A percentile compares a stretch with the other conserved stretches of the same genome.
phyloP scores from a whole-genome alignment of 2,329 filamentous ascomycete species.

The Bipolaris sorokiniana region DNA sequence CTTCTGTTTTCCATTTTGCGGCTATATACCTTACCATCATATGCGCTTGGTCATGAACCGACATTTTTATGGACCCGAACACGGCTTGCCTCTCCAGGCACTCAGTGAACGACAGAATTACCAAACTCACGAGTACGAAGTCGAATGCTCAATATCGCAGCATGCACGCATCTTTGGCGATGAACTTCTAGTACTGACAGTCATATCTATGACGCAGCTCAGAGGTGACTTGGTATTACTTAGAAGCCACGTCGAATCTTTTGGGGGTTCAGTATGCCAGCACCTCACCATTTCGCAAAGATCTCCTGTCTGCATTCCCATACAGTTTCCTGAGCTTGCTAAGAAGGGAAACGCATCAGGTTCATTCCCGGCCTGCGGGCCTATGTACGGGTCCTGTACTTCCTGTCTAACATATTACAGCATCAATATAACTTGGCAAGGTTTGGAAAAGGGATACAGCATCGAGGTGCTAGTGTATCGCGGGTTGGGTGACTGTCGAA shows the following conservation, averaged over 20 bases:
- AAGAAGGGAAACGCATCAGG: slow-evolving; percentile 11
- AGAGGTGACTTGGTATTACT: slow-evolving; percentile 16
- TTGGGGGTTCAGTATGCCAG: slow-evolving; percentile 12
- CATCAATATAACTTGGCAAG: slow-evolving; percentile 23
- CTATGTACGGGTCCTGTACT: slow-evolving; percentile 24
- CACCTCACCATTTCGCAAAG: slow-evolving; percentile 13
- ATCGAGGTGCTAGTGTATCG: slow-evolving; percentile 20
- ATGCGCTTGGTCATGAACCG: slow-evolving; percentile 30
- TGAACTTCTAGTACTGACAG: slow-evolving; percentile 23
- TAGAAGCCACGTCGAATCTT: slow-evolving; percentile 13
- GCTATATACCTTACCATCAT: slow-evolving; percentile 17
- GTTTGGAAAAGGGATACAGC: slow-evolving; percentile 17
- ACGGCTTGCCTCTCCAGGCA: slow-evolving; percentile 19
- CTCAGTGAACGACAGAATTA: slow-evolving; percentile 6
- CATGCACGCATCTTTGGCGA: slow-evolving; percentile 25
- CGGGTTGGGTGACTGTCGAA: slow-evolving; percentile 25
- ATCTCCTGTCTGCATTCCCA: slow-evolving; percentile 1
- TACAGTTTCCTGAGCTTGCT: slow-evolving; percentile 23
- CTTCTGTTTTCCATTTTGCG: not conserved
- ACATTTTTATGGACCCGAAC: slow-evolving; percentile 24
- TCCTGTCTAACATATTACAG: slow-evolving; percentile 28
- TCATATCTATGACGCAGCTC: slow-evolving; percentile 17
- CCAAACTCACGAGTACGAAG: not conserved
- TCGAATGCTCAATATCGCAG: slow-evolving; percentile 7
- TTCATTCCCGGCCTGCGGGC: slow-evolving; percentile 17